These are phyloP conservation scores for Lodderomyces beijingensis DNA, from an alignment of 1,139 yeast species.

Conservation along the genomic window DNA sequence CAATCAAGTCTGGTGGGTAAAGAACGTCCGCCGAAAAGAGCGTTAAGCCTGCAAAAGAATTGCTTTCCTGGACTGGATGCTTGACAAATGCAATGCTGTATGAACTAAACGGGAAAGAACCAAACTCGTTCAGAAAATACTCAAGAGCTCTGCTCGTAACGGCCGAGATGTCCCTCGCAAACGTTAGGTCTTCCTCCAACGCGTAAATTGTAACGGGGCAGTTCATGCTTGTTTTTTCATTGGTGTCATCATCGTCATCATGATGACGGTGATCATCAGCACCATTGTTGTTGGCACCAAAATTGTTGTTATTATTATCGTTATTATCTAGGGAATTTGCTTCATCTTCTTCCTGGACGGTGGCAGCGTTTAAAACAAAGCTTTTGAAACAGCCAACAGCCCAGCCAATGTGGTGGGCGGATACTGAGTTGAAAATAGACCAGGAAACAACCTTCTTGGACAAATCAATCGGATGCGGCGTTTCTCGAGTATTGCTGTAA, in stretches of 20 bases:
- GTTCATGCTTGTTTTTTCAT: conserved; percentile 16
- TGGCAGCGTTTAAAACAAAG: conserved; percentile 42
- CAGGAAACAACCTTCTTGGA: conserved; percentile 75
- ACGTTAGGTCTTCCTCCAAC: conserved; percentile 50
- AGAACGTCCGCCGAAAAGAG: conserved; percentile 59
- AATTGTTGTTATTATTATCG: conserved; percentile 19
- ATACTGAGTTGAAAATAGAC: conserved; percentile 79
- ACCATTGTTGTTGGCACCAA: conserved; percentile 1
- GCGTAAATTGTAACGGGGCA: conserved; percentile 56
- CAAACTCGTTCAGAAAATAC: conserved; percentile 81
- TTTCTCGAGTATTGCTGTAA: conserved; percentile 45
- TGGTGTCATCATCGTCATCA: conserved; percentile 1
- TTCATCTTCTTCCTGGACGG: conserved; percentile 24
- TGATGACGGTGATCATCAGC: too few species aligned
- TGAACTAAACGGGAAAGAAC: conserved; percentile 87
- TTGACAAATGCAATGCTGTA: conserved; percentile 74
- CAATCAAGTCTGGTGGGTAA: conserved; percentile 76
- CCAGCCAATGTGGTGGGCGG: conserved; percentile 97
- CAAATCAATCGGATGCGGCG: conserved; percentile 52
- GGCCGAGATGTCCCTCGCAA: conserved; percentile 71
- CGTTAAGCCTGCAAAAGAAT: conserved; percentile 75
- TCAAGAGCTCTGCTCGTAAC: conserved; percentile 77
- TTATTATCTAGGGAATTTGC: conserved; percentile 37
- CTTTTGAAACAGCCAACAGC: conserved; percentile 84
- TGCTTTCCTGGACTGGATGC: conserved; percentile 31